These are phyloP conservation scores for Apiospora saccharicola DNA, from an alignment of 2,329 filamentous ascomycete species.

Conservation along the genomic window DNA sequence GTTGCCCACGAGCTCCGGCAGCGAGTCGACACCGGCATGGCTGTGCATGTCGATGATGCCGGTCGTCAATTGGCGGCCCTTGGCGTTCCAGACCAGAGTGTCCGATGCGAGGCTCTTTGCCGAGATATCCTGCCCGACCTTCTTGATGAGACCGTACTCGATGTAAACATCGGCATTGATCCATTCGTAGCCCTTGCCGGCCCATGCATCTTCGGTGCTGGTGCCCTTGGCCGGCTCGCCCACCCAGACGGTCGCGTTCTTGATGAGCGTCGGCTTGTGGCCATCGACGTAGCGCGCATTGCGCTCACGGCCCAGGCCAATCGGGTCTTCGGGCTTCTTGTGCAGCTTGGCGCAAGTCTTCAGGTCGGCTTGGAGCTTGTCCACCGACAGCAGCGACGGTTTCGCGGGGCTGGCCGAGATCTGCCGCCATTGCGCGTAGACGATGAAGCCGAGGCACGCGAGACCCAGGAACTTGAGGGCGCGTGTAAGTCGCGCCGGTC, in stretches of 20 bases:
- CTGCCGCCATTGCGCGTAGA: conserved; percentile 58
- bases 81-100: conserved; percentile 62
- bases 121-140: conserved; percentile 49
- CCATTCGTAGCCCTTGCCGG: conserved; percentile 69
- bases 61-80: conserved; percentile 67
- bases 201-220: conserved; percentile 59
- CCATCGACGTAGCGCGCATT: conserved; percentile 69
- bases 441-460: conserved; percentile 58
- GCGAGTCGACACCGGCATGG: conserved; percentile 66
- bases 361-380: conserved; percentile 62
- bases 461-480: conserved; percentile 52
- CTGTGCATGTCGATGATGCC: conserved; percentile 78
- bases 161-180: conserved; percentile 65
- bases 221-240: conserved; percentile 65
- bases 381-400: conserved; percentile 52
- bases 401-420: conserved; percentile 33
- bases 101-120: conserved; percentile 48
- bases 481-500: conserved; percentile 51
- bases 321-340: conserved; percentile 61
- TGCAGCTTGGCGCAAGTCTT: conserved; percentile 63
- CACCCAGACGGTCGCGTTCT: conserved; percentile 72
- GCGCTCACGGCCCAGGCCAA: conserved; percentile 61
- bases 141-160: conserved; percentile 66
- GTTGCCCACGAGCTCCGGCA: conserved; percentile 63
- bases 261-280: conserved; percentile 67